Conservation (phyloP, 352 stramenopile species). For the Pythium rhizo-oryzae region DNA sequence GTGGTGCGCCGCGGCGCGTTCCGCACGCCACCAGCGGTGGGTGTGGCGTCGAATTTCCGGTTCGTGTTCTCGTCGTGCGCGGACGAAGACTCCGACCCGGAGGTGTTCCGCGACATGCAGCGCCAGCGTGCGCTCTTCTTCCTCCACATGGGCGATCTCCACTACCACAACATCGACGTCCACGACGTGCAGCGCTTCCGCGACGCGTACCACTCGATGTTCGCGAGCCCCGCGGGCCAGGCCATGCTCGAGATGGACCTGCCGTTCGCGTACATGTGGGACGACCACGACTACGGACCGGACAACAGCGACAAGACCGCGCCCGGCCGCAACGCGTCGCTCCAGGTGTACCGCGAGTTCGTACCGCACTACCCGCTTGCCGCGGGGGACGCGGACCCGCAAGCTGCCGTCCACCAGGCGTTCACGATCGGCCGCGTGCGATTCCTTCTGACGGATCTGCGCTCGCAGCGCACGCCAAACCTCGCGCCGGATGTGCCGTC, state of each 20-base stretch:
- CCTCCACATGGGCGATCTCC: slow-evolving; percentile 88
- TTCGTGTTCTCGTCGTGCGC: slow-evolving; percentile 83
- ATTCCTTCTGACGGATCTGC: slow-evolving; percentile 84
- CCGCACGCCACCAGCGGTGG: slow-evolving; percentile 46
- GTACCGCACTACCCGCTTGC: slow-evolving; percentile 76
- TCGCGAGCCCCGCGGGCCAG: slow-evolving; percentile 62
- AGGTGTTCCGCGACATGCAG: slow-evolving; percentile 55
- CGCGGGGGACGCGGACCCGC: slow-evolving; percentile 30
- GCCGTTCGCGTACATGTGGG: slow-evolving; percentile 90
- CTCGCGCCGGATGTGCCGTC: slow-evolving; percentile 57
- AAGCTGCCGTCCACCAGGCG: slow-evolving; percentile 65
- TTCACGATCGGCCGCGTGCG: slow-evolving; percentile 88
- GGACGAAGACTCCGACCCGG: slow-evolving; percentile 77
- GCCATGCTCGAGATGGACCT: slow-evolving; percentile 85
- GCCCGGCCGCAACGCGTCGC: slow-evolving; percentile 63
- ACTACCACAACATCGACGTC: slow-evolving; percentile 84
- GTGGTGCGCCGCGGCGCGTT: slow-evolving; percentile 50
- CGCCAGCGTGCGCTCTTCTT: slow-evolving; percentile 80
- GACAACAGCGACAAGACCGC: slow-evolving; percentile 89
- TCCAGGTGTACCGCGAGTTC: slow-evolving; percentile 81
- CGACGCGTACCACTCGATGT: slow-evolving; percentile 68
- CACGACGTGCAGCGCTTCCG: slow-evolving; percentile 69
- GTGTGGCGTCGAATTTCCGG: slow-evolving; percentile 59
- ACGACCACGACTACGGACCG: slow-evolving; percentile 90
- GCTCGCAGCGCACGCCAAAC: slow-evolving; percentile 77